Evolutionary conservation across 176 grass and related monocot species (phyloP), one percentile per base, ranked within the genome.

Genomic region (Carex cristatella): DNA sequence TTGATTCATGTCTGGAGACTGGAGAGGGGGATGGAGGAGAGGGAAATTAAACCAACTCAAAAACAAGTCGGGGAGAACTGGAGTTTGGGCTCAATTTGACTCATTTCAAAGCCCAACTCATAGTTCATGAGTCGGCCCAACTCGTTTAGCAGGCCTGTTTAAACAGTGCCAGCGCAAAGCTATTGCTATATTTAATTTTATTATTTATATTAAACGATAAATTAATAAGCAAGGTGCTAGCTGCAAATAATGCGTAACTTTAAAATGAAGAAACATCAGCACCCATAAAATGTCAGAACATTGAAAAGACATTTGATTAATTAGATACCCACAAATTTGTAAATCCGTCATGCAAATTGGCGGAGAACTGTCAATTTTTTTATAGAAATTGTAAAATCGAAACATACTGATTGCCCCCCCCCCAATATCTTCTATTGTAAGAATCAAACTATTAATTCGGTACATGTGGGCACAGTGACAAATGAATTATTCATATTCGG

Each of bases 1-100:
- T 98, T 27, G 85, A 77, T 55, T 38, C 3, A 38, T 38, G 37
- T 18, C n/a, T 30, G 16, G 78, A 4, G 37, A 16, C 73, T 54
- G 57, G 74, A 44, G 57, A 37, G 15, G 18, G 3, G 68, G n/a
- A 35, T 2, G 19, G 58, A 75, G 23, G 14, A 79, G 58, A 63
- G 40, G 33, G 70, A 30, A 35, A 35, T 35, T 35, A 60, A 63
- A 23, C 10, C 14, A 46, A 44, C 13, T 35, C 14, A 18, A 61
- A 16, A 78, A 77, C 2, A 27, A 57, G 53, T 16, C 12, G 4
- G 54, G 4, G 54, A 61, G 12, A 60, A 61, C 54, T 35, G 51
- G 37, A 38, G 37, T 38, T 38, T 38, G 37, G 37, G 37, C 37
- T 38, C 37, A 38, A 38, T 38, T 38, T 4, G 37, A 38, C 37